These are phyloP conservation scores for Canna indica DNA, from an alignment of 176 grass and related monocot genomes.

Conservation along the genomic window DNA sequence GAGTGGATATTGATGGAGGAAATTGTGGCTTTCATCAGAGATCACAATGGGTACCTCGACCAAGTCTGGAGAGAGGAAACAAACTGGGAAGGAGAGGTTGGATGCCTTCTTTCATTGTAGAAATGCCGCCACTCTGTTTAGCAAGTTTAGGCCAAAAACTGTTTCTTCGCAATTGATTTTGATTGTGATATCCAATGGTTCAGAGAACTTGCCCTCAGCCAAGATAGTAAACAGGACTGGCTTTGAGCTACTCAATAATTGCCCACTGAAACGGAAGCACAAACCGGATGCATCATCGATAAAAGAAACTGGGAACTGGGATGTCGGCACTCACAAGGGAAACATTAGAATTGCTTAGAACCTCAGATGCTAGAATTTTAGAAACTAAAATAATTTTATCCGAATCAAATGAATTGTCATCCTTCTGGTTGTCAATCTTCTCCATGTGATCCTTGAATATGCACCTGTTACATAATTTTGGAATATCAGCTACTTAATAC, in stretches of 20 bases:
- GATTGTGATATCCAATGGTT: slow-evolving; percentile 41
- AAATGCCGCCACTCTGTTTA: slow-evolving; percentile 51
- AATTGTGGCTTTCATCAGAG: too few relatives aligned
- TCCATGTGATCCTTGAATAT: slow-evolving; percentile 67
- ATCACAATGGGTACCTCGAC: neutral
- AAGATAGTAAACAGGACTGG: slow-evolving; percentile 52
- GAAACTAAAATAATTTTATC: slow-evolving; percentile 56
- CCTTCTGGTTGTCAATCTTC: slow-evolving; percentile 27
- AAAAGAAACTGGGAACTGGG: slow-evolving; percentile 54
- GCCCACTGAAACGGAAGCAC: slow-evolving; percentile 68
- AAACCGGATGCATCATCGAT: slow-evolving; percentile 59
- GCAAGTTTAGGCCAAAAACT: slow-evolving; percentile 55
- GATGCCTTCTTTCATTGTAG: slow-evolving; percentile 36
- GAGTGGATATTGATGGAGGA: too few relatives aligned
- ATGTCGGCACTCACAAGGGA: slow-evolving; percentile 82
- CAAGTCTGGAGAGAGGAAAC: too few relatives aligned
- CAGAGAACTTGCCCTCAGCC: slow-evolving; percentile 37
- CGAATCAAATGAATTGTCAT: too few relatives aligned
- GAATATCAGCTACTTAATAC: slow-evolving; percentile 6
- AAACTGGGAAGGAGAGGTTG: too few relatives aligned
- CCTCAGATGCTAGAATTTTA: slow-evolving; percentile 43
- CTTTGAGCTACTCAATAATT: slow-evolving; percentile 42
- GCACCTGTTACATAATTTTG: slow-evolving; percentile 43
- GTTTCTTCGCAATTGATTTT: slow-evolving; percentile 91
- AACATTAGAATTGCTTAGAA: slow-evolving; percentile 63